Conservation (phyloP, 495 filamentous ascomycete species). For the Daldinia grandis region DNA sequence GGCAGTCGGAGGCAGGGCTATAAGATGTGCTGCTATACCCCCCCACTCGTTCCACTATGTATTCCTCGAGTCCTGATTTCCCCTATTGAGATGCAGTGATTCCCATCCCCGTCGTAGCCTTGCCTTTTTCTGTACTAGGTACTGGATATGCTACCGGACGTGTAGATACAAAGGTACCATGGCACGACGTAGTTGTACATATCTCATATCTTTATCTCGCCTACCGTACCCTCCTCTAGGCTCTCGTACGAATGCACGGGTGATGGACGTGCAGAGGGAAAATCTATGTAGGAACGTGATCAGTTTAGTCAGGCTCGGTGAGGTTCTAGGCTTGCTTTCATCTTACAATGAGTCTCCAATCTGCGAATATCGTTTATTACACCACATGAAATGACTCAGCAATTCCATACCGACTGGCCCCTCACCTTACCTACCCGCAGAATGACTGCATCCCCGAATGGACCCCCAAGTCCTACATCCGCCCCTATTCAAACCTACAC, state of each 20-base stretch:
- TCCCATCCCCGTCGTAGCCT: slow-evolving; percentile 35
- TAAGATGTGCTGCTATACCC: slow-evolving; percentile 47
- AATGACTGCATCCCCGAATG: slow-evolving; percentile 25
- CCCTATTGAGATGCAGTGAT: slow-evolving; percentile 35
- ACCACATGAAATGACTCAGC: slow-evolving; percentile 33
- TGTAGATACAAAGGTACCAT: slow-evolving; percentile 23
- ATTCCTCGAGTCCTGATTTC: slow-evolving; percentile 33
- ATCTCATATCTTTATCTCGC: slow-evolving; percentile 9
- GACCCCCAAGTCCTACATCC: slow-evolving; percentile 24
- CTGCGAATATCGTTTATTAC: slow-evolving; percentile 15
- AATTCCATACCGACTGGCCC: slow-evolving; percentile 5
- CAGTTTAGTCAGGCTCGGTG: slow-evolving; percentile 36
- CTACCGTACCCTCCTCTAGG: slow-evolving; percentile 16
- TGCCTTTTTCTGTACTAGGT: slow-evolving; percentile 34
- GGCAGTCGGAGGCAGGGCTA: slow-evolving; percentile 43
- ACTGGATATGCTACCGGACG: not conserved
- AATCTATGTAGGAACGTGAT: slow-evolving; percentile 40
- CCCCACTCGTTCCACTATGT: slow-evolving; percentile 28
- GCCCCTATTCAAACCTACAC: slow-evolving; percentile 5
- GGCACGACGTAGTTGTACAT: slow-evolving; percentile 25
- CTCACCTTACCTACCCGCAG: slow-evolving; percentile 17
- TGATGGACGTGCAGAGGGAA: slow-evolving; percentile 31
- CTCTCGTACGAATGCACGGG: slow-evolving; percentile 30
- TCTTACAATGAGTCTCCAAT: slow-evolving; percentile 22
- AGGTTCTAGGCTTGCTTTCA: slow-evolving; percentile 31